These are phyloP conservation scores for Fusarium sacchari DNA, from an alignment of 2,329 filamentous ascomycete species.

Conservation along the genomic window DNA sequence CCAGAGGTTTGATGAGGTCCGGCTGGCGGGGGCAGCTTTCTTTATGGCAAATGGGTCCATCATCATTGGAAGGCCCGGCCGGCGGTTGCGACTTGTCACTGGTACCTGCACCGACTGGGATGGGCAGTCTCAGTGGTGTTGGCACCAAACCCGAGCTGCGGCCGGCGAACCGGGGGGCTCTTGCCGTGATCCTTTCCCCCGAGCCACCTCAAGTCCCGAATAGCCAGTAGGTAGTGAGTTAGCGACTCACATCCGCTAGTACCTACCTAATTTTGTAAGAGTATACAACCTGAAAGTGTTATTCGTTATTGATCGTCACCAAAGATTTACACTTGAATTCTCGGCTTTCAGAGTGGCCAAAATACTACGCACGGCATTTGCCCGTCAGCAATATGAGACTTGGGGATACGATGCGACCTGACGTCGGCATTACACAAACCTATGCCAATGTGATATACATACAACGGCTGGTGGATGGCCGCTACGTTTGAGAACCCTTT, in stretches of 20 bases:
- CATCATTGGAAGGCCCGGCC: slow-evolving; percentile 34
- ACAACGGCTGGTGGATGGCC: neutral
- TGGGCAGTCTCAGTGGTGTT: neutral
- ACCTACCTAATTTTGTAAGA: slow-evolving; percentile 2
- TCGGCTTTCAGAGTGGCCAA: slow-evolving; percentile 30
- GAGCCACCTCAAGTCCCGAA: slow-evolving; percentile 40
- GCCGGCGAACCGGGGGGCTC: slow-evolving; percentile 45
- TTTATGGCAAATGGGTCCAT: slow-evolving; percentile 43
- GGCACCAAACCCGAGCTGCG: slow-evolving; percentile 28
- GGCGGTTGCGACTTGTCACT: slow-evolving; percentile 33
- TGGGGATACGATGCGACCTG: slow-evolving; percentile 3
- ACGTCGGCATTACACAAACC: slow-evolving; percentile 14
- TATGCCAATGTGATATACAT: neutral
- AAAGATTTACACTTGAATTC: slow-evolving; percentile 7
- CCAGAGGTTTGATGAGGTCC: slow-evolving; percentile 37
- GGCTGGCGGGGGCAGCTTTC: slow-evolving; percentile 41
- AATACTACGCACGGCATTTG: neutral
- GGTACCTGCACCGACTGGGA: slow-evolving; percentile 40
- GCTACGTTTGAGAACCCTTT: neutral
- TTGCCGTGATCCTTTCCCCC: slow-evolving; percentile 46
- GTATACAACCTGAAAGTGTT: neutral
- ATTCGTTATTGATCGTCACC: slow-evolving; percentile 23
- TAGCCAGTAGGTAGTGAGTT: slow-evolving; percentile 29
- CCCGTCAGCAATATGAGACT: slow-evolving; percentile 9
- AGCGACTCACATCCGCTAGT: slow-evolving; percentile 17